phyloP scores from a whole-genome alignment of 176 grass and related monocot species.

The Tuctoria greenei region DNA sequence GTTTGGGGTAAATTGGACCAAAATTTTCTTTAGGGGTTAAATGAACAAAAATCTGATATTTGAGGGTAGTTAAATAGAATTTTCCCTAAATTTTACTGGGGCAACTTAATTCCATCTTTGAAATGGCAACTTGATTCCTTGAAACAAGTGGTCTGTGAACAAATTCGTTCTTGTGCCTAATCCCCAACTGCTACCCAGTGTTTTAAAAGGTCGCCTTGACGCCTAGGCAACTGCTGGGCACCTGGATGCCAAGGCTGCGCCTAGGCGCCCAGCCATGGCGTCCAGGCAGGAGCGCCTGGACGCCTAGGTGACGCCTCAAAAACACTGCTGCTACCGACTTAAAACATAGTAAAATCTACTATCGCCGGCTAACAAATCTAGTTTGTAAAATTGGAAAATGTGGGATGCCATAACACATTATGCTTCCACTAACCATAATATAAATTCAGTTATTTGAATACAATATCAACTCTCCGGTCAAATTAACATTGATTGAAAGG shows the following conservation, averaged over 20 bases:
- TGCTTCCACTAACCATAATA: background rate
- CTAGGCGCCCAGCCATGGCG: too few species aligned
- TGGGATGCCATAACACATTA: constrained; percentile 7
- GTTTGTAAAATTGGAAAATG: background rate
- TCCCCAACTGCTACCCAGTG: background rate
- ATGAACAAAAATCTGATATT: too few species aligned
- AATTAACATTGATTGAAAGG: background rate
- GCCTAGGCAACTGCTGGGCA: too few species aligned
- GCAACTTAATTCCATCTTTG: background rate
- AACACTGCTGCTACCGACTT: background rate
- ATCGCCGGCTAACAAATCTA: background rate
- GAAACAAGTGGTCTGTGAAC: background rate
- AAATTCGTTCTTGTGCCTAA: background rate
- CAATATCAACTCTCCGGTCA: background rate
- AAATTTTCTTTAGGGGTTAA: too few species aligned
- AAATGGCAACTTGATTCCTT: background rate
- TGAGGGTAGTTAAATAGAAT: too few species aligned
- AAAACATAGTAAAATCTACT: background rate
- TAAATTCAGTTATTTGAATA: constrained; percentile 9
- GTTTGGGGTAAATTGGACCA: too few species aligned
- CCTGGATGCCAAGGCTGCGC: too few species aligned
- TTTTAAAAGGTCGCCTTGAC: too few species aligned
- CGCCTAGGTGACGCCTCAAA: too few species aligned
- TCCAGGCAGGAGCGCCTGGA: too few species aligned
- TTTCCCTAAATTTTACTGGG: background rate